phyloP scores from a whole-genome alignment of 1,284 basidiomycete genomes.

The Papiliotrema nemorosa region DNA sequence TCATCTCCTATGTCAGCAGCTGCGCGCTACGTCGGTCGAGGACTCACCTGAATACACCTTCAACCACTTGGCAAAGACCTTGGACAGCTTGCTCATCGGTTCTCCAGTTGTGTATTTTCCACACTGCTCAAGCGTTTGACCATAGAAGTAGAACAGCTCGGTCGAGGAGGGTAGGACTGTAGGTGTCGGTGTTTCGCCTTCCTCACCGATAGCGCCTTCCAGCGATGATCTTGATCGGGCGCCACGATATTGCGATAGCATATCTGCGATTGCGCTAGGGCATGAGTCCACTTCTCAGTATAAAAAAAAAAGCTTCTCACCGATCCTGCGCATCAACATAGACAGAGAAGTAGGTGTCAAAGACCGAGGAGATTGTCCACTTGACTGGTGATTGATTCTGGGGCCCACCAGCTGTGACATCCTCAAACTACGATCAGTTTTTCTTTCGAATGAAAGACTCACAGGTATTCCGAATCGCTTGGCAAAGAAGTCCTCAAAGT shows the following conservation, averaged over 20 bases:
- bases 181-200: slow-evolving; percentile 57
- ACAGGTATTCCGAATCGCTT: slow-evolving; percentile 76
- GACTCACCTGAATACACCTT: slow-evolving; percentile 79
- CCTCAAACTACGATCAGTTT: slow-evolving; percentile 43
- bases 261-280: slow-evolving; percentile 48
- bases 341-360: slow-evolving; percentile 85
- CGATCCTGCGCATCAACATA: slow-evolving; percentile 97
- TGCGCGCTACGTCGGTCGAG: background rate
- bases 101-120: slow-evolving; percentile 72
- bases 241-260: slow-evolving; percentile 70
- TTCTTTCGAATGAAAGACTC: slow-evolving; percentile 29
- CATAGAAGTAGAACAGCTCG: slow-evolving; percentile 96
- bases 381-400: slow-evolving; percentile 17
- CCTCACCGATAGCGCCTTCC: slow-evolving; percentile 56
- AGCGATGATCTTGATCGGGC: slow-evolving; percentile 62
- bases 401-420: slow-evolving; percentile 36
- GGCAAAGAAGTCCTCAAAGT: slow-evolving; percentile 75
- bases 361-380: slow-evolving; percentile 75
- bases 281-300: background rate
- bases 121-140: slow-evolving; percentile 90
- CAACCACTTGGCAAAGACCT: slow-evolving; percentile 88
- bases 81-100: slow-evolving; percentile 71
- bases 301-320: slow-evolving; percentile 39
- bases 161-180: slow-evolving; percentile 88
- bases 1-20: slow-evolving; percentile 60